Conservation (phyloP, 495 filamentous ascomycete species). For the Penicillium malachiteum region DNA sequence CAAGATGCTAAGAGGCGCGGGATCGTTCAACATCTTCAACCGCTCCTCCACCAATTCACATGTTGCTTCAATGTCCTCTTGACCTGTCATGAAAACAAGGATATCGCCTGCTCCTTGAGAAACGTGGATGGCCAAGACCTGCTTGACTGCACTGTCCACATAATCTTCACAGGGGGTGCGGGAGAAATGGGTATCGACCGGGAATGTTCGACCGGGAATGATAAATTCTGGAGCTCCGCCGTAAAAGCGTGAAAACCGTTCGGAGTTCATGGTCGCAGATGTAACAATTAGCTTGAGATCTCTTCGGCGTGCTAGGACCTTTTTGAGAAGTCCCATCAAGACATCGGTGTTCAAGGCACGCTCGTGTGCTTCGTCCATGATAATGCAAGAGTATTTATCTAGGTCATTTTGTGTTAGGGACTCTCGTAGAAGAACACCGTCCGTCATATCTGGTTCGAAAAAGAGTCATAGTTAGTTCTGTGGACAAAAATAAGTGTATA, state of each 20-base stretch:
- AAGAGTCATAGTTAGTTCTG: constrained; percentile 18
- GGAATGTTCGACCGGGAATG: constrained; percentile 96
- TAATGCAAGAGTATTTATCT: constrained; percentile 96
- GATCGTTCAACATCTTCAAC: constrained; percentile 88
- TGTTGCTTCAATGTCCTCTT: constrained; percentile 97
- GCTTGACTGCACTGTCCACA: constrained; percentile 94
- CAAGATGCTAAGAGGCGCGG: constrained; percentile 89
- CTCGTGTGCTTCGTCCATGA: constrained; percentile 99
- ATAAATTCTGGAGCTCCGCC: constrained; percentile 97
- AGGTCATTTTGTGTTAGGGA: constrained; percentile 88
- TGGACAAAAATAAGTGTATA: not conserved
- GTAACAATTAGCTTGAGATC: constrained; percentile 98
- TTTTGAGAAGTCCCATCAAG: constrained; percentile 95
- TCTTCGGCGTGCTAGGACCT: constrained; percentile 83
- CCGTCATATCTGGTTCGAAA: constrained; percentile 75
- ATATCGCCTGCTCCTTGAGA: constrained; percentile 91
- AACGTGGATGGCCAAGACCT: constrained; percentile 95
- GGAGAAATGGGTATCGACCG: constrained; percentile 94
- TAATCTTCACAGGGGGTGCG: constrained; percentile 96
- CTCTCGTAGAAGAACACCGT: constrained; percentile 92
- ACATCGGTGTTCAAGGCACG: constrained; percentile 96
- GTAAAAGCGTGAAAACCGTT: constrained; percentile 93
- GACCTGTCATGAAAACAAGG: constrained; percentile 98
- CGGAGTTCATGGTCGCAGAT: constrained; percentile 97
- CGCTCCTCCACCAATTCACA: constrained; percentile 91